These are phyloP conservation scores for Phytopythium vexans DNA, from an alignment of 352 stramenopile species.

Conservation along the genomic window DNA sequence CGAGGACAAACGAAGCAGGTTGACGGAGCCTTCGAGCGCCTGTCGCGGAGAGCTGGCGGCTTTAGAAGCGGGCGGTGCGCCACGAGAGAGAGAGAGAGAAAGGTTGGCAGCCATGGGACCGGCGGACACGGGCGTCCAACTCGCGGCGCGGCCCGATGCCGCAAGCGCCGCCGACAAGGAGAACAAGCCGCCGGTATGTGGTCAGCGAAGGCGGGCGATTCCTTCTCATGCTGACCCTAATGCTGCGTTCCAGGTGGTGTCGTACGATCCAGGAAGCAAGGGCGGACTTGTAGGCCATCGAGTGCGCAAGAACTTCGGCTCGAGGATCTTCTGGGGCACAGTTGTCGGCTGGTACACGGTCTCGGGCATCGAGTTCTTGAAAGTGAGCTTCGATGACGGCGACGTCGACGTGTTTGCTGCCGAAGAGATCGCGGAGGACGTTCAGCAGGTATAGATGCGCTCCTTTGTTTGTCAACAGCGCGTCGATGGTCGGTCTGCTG, in stretches of 20 bases:
- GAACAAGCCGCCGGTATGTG: background rate
- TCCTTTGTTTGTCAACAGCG: background rate
- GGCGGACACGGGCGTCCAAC: no score
- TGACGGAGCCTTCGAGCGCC: background rate
- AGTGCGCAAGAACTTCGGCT: slow-evolving; percentile 68
- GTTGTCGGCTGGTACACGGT: slow-evolving; percentile 59
- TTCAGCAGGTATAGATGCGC: slow-evolving; percentile 19
- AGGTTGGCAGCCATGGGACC: no score
- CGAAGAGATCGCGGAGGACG: slow-evolving; percentile 48
- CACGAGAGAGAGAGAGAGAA: background rate
- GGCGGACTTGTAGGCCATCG: slow-evolving; percentile 31
- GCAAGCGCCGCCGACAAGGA: background rate
- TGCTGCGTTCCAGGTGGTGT: background rate
- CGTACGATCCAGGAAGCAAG: slow-evolving; percentile 4
- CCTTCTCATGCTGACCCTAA: background rate
- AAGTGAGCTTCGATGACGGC: slow-evolving; percentile 79
- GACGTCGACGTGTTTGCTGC: slow-evolving; percentile 70
- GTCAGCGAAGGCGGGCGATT: background rate
- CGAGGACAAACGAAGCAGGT: background rate
- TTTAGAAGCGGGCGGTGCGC: background rate
- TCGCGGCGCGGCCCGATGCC: no score
- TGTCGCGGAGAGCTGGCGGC: background rate
- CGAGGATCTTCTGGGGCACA: slow-evolving; percentile 63
- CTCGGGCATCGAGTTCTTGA: slow-evolving; percentile 56
- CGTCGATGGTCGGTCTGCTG: background rate